These are phyloP conservation scores for Pholiota conissans DNA, from an alignment of 768 basidiomycete genomes.

Conservation along the genomic window DNA sequence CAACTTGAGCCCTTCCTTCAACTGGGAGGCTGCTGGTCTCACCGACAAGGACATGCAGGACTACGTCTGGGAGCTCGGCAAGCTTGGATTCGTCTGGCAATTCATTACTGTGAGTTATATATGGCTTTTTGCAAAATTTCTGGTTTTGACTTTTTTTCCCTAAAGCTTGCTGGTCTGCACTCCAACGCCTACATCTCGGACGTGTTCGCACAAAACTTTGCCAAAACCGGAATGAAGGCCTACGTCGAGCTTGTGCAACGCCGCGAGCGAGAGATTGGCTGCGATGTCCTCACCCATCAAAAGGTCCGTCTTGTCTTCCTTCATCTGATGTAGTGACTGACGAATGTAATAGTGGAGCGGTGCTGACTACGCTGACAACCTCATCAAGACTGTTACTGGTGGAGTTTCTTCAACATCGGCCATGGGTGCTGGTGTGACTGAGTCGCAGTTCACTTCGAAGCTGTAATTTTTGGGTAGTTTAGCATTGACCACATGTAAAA, in stretches of 20 bases:
- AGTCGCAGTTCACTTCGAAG: constrained; percentile 71
- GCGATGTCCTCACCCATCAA: constrained; percentile 97
- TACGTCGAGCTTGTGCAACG: constrained; percentile 95
- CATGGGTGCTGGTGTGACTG: constrained; percentile 98
- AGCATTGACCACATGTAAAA: constrained; percentile 21
- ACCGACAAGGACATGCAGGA: constrained; percentile 81
- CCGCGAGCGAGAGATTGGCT: constrained; percentile 89
- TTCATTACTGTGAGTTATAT: constrained; percentile 83
- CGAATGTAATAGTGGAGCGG: constrained; percentile 83
- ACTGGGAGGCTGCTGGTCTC: constrained; percentile 93
- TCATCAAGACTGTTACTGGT: constrained; percentile 96
- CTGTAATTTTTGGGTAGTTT: constrained; percentile 23
- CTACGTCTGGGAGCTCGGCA: constrained; percentile 92
- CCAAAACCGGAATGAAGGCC: constrained; percentile 97
- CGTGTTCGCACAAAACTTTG: constrained; percentile 83
- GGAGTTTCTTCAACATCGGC: constrained; percentile 97
- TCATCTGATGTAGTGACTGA: constrained; percentile 16
- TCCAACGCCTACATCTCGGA: constrained; percentile 98
- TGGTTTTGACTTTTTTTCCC: neutral
- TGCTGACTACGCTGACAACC: constrained; percentile 87
- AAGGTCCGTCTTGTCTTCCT: constrained; percentile 53
- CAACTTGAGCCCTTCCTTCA: constrained; percentile 92
- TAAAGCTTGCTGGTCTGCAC: constrained; percentile 91
- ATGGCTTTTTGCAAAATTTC: neutral
- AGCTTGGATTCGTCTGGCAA: constrained; percentile 97